These are phyloP conservation scores for Trichophyton equinum DNA, from an alignment of 2,329 filamentous ascomycete genomes.

Conservation along the genomic window DNA sequence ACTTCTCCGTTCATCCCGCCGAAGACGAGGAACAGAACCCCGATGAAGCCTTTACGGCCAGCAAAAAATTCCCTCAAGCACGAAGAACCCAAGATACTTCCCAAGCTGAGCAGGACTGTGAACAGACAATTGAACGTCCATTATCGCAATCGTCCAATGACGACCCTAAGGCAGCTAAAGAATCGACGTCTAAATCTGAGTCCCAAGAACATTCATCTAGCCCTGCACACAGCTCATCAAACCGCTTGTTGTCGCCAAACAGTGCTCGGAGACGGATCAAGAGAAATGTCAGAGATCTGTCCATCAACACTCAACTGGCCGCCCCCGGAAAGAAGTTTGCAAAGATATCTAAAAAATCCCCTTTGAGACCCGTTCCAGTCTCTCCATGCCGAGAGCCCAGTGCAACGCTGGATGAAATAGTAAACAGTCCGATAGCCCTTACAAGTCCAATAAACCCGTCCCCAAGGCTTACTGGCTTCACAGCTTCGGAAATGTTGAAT, in stretches of 20 bases:
- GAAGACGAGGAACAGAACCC: constrained; percentile 1
- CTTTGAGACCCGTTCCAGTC: constrained; percentile 4
- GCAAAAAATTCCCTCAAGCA: neutral
- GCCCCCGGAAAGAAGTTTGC: constrained; percentile 19
- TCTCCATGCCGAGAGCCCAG: constrained; percentile 15
- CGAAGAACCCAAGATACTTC: neutral
- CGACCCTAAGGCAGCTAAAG: no score
- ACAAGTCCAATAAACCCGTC: constrained; percentile 18
- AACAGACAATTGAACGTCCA: neutral
- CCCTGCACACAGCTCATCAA: neutral
- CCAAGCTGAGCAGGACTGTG: neutral
- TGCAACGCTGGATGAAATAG: constrained; percentile 31
- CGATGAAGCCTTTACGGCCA: neutral
- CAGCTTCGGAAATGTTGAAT: constrained; percentile 31
- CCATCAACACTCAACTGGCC: constrained; percentile 30
- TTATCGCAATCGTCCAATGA: neutral
- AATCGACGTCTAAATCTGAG: neutral
- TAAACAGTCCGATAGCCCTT: constrained; percentile 29
- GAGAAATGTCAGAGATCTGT: constrained; percentile 30
- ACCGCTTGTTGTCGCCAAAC: constrained; percentile 5
- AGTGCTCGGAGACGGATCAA: constrained; percentile 14
- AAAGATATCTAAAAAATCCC: constrained; percentile 26
- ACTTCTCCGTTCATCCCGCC: neutral
- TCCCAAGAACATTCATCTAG: neutral
- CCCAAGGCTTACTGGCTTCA: constrained; percentile 20